These are phyloP conservation scores for Trifolium dubium DNA, from an alignment of 306 rosid genomes.

Conservation along the genomic window DNA sequence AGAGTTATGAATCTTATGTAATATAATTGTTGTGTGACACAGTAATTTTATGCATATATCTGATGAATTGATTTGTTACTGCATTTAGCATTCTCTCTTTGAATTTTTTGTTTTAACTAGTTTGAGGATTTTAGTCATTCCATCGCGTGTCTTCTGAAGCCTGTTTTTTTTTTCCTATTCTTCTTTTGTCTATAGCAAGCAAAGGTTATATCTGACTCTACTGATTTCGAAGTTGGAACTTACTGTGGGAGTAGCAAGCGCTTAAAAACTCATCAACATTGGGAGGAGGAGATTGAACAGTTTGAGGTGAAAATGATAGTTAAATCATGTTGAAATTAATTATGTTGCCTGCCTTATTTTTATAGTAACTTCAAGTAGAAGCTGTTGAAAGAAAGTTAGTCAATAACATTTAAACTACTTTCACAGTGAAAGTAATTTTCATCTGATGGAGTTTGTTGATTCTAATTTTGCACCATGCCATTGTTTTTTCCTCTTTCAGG, in stretches of 20 bases:
- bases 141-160: constrained; percentile 32
- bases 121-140: constrained; percentile 8
- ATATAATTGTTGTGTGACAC: not conserved
- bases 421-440: not conserved
- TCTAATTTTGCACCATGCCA: constrained; percentile 33
- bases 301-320: constrained; percentile 65
- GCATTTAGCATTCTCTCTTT: constrained; percentile 3
- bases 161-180: constrained; percentile 15
- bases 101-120: constrained; percentile 26
- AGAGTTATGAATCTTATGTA: constrained; percentile 12
- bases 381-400: constrained; percentile 11
- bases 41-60: constrained; percentile 3
- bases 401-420: constrained; percentile 12
- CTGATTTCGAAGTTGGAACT: constrained; percentile 74
- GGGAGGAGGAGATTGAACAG: constrained; percentile 74
- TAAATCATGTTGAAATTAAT: constrained; percentile 28
- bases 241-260: constrained; percentile 71
- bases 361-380: constrained; percentile 7
- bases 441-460: constrained; percentile 28
- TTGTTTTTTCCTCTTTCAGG: constrained; percentile 55
- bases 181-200: constrained; percentile 69
- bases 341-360: constrained; percentile 21
- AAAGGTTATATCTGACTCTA: constrained; percentile 71
- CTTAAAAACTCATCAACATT: constrained; percentile 59
- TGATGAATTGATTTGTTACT: constrained; percentile 18